These are phyloP conservation scores for Halenospora varia DNA, from an alignment of 495 filamentous ascomycete species.

Conservation along the genomic window DNA sequence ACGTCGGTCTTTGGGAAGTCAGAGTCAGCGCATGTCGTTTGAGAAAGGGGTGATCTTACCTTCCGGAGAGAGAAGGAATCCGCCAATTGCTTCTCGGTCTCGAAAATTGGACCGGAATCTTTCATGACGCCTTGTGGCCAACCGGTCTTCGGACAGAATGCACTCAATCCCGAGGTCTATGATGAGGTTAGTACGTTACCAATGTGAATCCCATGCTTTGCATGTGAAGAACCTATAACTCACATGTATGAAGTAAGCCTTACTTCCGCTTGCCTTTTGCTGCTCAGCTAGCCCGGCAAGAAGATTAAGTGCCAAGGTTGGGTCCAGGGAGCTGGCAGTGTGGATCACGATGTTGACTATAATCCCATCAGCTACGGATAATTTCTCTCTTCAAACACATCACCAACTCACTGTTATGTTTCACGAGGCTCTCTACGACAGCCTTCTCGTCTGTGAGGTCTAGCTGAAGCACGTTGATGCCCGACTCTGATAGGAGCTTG, in stretches of 20 bases:
- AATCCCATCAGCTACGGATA: conserved; percentile 18
- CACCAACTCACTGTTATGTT: conserved; percentile 22
- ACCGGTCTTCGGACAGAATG: conserved; percentile 27
- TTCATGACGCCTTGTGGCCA: conserved; percentile 30
- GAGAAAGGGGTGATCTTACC: conserved; percentile 21
- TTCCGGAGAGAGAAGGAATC: conserved; percentile 24
- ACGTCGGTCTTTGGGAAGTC: conserved; percentile 24
- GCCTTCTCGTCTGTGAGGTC: conserved; percentile 26
- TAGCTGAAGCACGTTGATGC: conserved; percentile 26
- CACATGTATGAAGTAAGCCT: conserved; percentile 31
- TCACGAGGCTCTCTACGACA: conserved; percentile 23
- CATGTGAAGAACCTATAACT: conserved; percentile 21
- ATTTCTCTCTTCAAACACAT: conserved; percentile 18
- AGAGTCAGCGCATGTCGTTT: conserved; percentile 17
- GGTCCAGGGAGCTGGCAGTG: conserved; percentile 26
- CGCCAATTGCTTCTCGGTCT: conserved; percentile 27
- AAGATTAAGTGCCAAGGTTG: conserved; percentile 20
- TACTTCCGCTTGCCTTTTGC: conserved; percentile 22
- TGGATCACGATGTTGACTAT: conserved; percentile 24
- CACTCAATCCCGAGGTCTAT: conserved; percentile 28
- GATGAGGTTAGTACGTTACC: conserved; percentile 12
- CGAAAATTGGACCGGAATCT: conserved; percentile 29
- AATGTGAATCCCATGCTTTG: conserved; percentile 18
- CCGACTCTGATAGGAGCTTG: conserved; percentile 21
- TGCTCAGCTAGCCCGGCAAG: conserved; percentile 28